Evolutionary conservation across 2,329 filamentous ascomycete genomes (phyloP), one percentile per base, ranked within the genome.

Genomic region (Hymenoscyphus fructigenus): DNA sequence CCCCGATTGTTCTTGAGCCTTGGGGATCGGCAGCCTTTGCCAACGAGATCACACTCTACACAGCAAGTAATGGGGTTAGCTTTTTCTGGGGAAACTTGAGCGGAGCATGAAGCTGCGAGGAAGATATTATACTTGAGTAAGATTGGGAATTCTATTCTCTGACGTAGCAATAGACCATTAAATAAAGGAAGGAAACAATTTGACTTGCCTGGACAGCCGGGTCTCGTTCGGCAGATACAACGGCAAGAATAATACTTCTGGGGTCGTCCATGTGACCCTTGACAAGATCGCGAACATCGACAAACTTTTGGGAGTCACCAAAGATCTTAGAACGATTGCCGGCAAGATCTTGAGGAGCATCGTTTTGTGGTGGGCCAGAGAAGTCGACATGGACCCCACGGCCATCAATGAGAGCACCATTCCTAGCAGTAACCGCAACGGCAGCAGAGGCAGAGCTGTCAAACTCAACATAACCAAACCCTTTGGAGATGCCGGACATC

Each of bases 391-490:
- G 90, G 74, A 91, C 81, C 69, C 81, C 76, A 75, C 89, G 88
- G 68, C 86, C 85, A 73, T 91, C 89, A 65, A 91, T 80, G 67
- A 88, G 82, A 65, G 82, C 76, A 70, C 84, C 87, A 74, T 88
- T 84, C 85, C 87, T 90, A 70, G 83, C 85, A 68, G 83, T 82
- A 70, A 87, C 82, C 69, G 89, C 89, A 74, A 85, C 85, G 68
- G 83, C 83, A 53, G 88, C 88, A 76, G 85, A 83, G 41, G 81
- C 81, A 70, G 83, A 80, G 68, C 82, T 83, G 75, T 79, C 79
- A 77, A 88, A 92, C 78, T 91, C 89, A 71, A 91, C 88, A 75
- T 91, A 92, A 65, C 89, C 89, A 76, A 90, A 91, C 67, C 87
- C 89, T 80, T 89, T 90, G 75, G 88, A 89, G 73, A 87, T 85